These are phyloP conservation scores for Elaeis guineensis DNA, from an alignment of 176 grass and related monocot species.

Conservation along the genomic window DNA sequence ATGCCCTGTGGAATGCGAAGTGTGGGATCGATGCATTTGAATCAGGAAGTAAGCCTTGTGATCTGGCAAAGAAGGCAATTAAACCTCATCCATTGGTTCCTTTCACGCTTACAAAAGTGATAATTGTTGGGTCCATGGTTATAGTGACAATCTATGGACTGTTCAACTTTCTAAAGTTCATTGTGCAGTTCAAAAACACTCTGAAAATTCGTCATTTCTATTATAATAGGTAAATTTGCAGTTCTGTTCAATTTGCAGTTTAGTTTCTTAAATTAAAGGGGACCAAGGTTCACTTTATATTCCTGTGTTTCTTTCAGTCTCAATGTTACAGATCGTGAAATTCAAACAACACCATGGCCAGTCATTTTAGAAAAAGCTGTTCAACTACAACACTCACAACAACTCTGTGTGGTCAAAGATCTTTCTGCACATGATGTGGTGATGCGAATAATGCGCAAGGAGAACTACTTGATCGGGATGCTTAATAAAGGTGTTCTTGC, in stretches of 20 bases:
- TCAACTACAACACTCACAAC: conserved; percentile 57
- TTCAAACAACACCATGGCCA: conserved; percentile 92
- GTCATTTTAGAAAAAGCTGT: conserved; percentile 82
- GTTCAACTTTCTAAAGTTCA: conserved; percentile 92
- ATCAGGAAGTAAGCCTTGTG: conserved; percentile 75
- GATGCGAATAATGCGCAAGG: conserved; percentile 99
- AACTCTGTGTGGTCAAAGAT: conserved; percentile 89
- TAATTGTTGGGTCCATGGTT: conserved; percentile 78
- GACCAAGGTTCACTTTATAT: no score
- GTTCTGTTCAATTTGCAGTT: conserved; percentile 1
- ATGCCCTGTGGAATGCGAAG: conserved; percentile 51
- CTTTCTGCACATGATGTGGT: conserved; percentile 89
- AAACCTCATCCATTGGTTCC: conserved; percentile 72
- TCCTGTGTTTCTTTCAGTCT: conserved; percentile 50
- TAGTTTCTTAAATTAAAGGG: no score
- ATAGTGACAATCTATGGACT: conserved; percentile 81
- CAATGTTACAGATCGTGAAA: conserved; percentile 76
- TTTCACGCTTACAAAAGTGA: conserved; percentile 80
- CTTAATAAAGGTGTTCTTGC: conserved; percentile 90
- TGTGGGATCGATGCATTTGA: conserved; percentile 92
- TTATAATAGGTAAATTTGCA: conserved; percentile 53
- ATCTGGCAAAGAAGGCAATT: conserved; percentile 52
- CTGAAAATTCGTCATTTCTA: conserved; percentile 72
- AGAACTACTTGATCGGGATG: conserved; percentile 99
- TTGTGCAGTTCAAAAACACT: conserved; percentile 74